phyloP scores from a whole-genome alignment of 108 stramenopile genomes.

The Nannochloropsis oceanica region DNA sequence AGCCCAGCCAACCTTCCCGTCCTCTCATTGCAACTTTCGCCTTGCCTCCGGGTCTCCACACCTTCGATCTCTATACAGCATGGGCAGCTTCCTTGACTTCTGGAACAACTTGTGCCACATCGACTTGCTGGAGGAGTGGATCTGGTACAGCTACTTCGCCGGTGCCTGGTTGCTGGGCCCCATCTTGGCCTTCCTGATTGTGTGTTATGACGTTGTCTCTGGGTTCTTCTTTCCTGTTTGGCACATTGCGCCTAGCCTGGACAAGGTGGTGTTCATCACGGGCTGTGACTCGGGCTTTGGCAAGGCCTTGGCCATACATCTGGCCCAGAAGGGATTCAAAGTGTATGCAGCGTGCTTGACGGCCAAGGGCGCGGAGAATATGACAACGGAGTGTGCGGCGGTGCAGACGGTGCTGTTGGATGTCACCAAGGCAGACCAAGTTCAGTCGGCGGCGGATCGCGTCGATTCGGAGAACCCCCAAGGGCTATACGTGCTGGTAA shows the following conservation, averaged over 20 bases:
- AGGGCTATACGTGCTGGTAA: slow-evolving; percentile 37
- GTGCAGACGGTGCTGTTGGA: not conserved
- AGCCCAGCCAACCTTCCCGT: too few relatives aligned
- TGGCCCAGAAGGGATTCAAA: slow-evolving; percentile 31
- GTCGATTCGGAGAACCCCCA: not conserved
- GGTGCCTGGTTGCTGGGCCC: not conserved
- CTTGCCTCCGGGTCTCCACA: too few relatives aligned
- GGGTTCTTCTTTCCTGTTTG: not conserved
- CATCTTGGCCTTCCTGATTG: not conserved
- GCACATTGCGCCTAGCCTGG: not conserved
- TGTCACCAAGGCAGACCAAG: not conserved
- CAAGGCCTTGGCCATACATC: slow-evolving; percentile 19
- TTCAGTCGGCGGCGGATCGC: not conserved
- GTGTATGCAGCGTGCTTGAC: slow-evolving; percentile 44
- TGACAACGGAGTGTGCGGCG: not conserved
- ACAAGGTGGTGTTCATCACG: slow-evolving; percentile 37
- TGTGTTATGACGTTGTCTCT: not conserved
- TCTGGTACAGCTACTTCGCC: not conserved
- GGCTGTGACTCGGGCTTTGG: slow-evolving; percentile 57
- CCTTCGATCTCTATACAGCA: not conserved
- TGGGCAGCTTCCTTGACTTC: not conserved
- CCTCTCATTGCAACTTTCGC: too few relatives aligned
- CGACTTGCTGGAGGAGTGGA: not conserved
- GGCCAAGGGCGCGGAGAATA: not conserved
- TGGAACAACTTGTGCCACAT: not conserved